A percentile compares a stretch with the other conserved stretches of the same genome.
These are phyloP conservation scores for Nemania sp. DNA, from an alignment of 2,329 filamentous ascomycete species.

Conservation along the genomic window DNA sequence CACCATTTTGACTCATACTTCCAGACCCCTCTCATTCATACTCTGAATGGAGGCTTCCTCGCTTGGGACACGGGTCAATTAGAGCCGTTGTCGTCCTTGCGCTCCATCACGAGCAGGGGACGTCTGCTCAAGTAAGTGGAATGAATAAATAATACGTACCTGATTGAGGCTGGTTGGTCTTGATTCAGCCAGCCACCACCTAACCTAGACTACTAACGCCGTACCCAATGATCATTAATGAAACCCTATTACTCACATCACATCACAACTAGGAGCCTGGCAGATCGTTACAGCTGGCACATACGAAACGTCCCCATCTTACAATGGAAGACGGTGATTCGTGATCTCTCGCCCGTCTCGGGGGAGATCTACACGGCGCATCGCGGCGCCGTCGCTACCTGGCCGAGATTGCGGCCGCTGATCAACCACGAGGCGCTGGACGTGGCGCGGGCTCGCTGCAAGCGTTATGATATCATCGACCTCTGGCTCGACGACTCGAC, in stretches of 20 bases:
- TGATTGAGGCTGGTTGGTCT: neutral
- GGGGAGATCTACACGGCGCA: slow-evolving; percentile 16
- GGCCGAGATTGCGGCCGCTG: slow-evolving; percentile 21
- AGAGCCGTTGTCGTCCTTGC: slow-evolving; percentile 14
- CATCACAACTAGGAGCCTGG: slow-evolving; percentile 15
- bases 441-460: slow-evolving; percentile 8
- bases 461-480: slow-evolving; percentile 17
- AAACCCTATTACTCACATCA: slow-evolving; percentile 8
- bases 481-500: slow-evolving; percentile 27
- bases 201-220: too few species aligned
- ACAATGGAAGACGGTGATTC: slow-evolving; percentile 22
- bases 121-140: slow-evolving; percentile 24
- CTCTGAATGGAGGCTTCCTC: slow-evolving; percentile 22
- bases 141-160: neutral
- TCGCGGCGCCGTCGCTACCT: slow-evolving; percentile 5
- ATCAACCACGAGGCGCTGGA: slow-evolving; percentile 25
- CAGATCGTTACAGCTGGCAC: slow-evolving; percentile 19
- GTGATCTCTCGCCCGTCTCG: slow-evolving; percentile 14
- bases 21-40: slow-evolving; percentile 15
- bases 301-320: slow-evolving; percentile 11
- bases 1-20: slow-evolving; percentile 23
- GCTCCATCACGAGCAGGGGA: slow-evolving; percentile 13
- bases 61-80: slow-evolving; percentile 3
- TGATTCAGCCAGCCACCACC: neutral
- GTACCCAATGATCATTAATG: too few species aligned